Conservation (phyloP, 1,284 basidiomycete genomes). For the Stereum hirsutum region DNA sequence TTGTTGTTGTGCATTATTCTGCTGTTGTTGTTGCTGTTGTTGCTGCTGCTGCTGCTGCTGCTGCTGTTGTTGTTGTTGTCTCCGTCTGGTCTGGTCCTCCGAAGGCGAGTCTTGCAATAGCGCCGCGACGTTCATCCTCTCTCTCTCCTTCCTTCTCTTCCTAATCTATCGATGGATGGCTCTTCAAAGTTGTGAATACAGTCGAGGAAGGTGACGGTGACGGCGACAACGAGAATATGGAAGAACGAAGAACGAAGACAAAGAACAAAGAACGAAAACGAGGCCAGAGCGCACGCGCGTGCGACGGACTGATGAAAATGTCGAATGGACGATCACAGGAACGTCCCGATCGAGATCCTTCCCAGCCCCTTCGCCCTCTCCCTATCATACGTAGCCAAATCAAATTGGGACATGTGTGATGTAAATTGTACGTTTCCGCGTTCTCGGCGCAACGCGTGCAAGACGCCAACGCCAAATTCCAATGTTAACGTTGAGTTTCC, state of each 20-base stretch:
- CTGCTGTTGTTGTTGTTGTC: slow-evolving; percentile 9
- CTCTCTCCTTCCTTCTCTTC: too few relatives aligned
- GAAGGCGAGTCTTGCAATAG: slow-evolving; percentile 66
- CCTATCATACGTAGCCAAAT: too few relatives aligned
- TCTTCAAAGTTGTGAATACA: not conserved
- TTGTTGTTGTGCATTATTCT: slow-evolving; percentile 1
- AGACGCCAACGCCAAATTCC: too few relatives aligned
- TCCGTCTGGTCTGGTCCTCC: slow-evolving; percentile 25
- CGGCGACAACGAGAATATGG: slow-evolving; percentile 5
- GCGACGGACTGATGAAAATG: not conserved
- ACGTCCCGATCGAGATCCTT: slow-evolving; percentile 4
- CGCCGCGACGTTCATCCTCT: slow-evolving; percentile 59
- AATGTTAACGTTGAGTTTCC: too few relatives aligned
- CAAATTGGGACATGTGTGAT: too few relatives aligned
- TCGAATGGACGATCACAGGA: slow-evolving; percentile 5
- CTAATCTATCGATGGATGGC: too few relatives aligned
- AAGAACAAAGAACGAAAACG: not conserved
- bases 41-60: slow-evolving; percentile 5
- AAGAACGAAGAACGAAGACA: slow-evolving; percentile 4
- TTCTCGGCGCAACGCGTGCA: too few relatives aligned
- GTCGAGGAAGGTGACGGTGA: not conserved
- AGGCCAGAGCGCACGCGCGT: not conserved
- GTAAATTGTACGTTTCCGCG: too few relatives aligned
- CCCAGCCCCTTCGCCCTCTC: not conserved
- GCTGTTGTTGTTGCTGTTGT: slow-evolving; percentile 5